Evolutionary conservation across 176 grass and related monocot genomes (phyloP).

Genomic region (sorghum (Sorghum bicolor)): Sorghum_bicolor_NCBIv3 NC_012875.2:1532001-1532500

Average conservation of each 20-base stretch:
- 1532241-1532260: too few species aligned
- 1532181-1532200: not conserved
- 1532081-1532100: not conserved
- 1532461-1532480: not conserved
- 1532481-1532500: not conserved
- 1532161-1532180: not conserved
- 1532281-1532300: too few species aligned
- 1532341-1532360: conserved; percentile 36
- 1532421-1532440: not conserved
- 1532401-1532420: not conserved
- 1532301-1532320: conserved; percentile 24
- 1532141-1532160: not conserved
- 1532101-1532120: conserved; percentile 42
- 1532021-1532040: conserved; percentile 42
- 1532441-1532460: not conserved
- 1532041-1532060: conserved; percentile 19
- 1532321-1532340: conserved; percentile 8
- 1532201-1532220: too few species aligned
- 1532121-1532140: not conserved
- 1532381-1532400: not conserved
- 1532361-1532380: conserved; percentile 33
- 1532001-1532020: not conserved
- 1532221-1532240: too few species aligned
- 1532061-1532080: not conserved
- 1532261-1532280: too few species aligned